Conservation (phyloP, 768 basidiomycete species). For the Mycena galericulata region DNA sequence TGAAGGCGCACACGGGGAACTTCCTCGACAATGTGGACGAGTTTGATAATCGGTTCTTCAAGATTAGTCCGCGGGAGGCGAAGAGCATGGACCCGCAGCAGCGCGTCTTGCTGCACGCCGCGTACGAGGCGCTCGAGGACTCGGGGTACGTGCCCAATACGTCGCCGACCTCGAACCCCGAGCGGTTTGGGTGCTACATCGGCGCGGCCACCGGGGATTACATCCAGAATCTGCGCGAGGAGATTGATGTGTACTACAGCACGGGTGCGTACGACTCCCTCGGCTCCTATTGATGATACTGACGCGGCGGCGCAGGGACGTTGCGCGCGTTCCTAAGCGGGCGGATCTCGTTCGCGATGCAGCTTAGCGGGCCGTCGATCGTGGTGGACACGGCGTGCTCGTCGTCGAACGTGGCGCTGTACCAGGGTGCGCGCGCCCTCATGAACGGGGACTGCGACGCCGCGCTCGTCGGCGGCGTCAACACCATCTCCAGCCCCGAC, state of each 20-base stretch:
- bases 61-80: constrained; percentile 80
- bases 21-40: constrained; percentile 68
- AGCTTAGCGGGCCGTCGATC: constrained; percentile 76
- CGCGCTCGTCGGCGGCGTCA: constrained; percentile 82
- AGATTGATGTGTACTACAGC: constrained; percentile 80
- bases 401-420: constrained; percentile 73
- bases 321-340: constrained; percentile 76
- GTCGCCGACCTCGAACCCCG: constrained; percentile 62
- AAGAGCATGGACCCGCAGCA: constrained; percentile 84
- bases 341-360: constrained; percentile 76
- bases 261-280: constrained; percentile 62
- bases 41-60: constrained; percentile 81
- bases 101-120: constrained; percentile 72
- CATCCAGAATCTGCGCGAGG: constrained; percentile 67
- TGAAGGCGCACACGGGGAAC: constrained; percentile 70
- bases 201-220: constrained; percentile 82
- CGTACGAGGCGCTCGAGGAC: constrained; percentile 76
- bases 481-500: constrained; percentile 76
- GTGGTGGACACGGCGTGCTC: constrained; percentile 84
- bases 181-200: constrained; percentile 72
- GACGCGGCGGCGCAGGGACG: constrained; percentile 59
- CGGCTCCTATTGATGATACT: neutral
- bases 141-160: constrained; percentile 76
- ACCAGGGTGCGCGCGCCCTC: constrained; percentile 77
- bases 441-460: constrained; percentile 73